Percentiles rank a stretch among this genome's conserved stretches.
phyloP scores from a whole-genome alignment of 176 grass and related monocot genomes.

The Aegilops sharonensis region DNA sequence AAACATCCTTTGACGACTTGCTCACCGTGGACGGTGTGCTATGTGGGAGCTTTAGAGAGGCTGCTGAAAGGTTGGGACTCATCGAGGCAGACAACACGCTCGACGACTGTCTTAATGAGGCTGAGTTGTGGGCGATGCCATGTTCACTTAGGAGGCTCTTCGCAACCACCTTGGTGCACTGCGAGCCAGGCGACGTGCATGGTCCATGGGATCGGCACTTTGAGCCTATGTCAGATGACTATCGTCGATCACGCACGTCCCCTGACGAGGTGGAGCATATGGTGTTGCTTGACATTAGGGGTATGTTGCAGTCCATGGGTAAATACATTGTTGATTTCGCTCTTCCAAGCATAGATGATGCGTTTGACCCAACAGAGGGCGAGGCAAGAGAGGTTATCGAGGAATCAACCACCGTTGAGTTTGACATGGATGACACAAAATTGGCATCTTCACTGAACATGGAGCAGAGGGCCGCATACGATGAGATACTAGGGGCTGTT shows the following conservation, averaged over 20 bases:
- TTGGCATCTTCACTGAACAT: background rate
- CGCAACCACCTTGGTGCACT: too few species aligned
- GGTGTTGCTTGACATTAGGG: background rate
- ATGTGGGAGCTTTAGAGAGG: too few species aligned
- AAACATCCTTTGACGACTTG: background rate
- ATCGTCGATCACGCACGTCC: background rate
- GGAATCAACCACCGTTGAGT: background rate
- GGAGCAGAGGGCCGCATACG: too few species aligned
- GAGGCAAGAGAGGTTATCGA: background rate
- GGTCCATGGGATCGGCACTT: background rate
- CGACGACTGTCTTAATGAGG: too few species aligned
- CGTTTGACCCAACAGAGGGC: background rate
- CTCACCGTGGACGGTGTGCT: too few species aligned
- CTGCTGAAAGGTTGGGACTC: too few species aligned
- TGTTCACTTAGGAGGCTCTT: too few species aligned
- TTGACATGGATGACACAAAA: background rate
- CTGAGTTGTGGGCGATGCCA: too few species aligned
- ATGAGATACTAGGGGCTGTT: too few species aligned
- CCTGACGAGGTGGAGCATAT: background rate
- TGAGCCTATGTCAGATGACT: background rate
- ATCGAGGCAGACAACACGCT: too few species aligned
- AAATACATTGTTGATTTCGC: background rate
- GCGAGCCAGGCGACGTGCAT: background rate
- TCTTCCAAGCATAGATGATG: background rate
- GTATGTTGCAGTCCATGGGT: background rate